phyloP scores from a whole-genome alignment of 768 basidiomycete genomes.

The Boletus sensibilis region DNA sequence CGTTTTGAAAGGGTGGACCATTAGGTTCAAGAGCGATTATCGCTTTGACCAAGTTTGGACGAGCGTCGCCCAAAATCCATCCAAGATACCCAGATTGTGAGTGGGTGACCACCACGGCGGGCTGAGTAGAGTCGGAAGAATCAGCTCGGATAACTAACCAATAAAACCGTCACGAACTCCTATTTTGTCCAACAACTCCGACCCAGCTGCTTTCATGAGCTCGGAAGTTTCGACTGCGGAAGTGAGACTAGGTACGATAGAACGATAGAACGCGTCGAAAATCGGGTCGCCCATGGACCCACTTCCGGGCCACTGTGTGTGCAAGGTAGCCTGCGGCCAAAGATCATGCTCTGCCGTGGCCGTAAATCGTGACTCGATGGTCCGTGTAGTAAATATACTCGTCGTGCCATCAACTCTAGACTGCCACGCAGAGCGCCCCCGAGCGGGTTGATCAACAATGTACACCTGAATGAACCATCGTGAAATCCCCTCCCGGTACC shows the following conservation, averaged over 20 bases:
- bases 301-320: constrained; percentile 54
- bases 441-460: constrained; percentile 46
- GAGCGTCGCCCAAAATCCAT: constrained; percentile 48
- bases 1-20: constrained; percentile 48
- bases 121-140: constrained; percentile 28
- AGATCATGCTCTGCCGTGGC: constrained; percentile 39
- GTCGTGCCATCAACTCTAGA: constrained; percentile 38
- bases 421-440: constrained; percentile 48
- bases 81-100: constrained; percentile 50
- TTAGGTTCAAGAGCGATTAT: constrained; percentile 51
- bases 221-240: constrained; percentile 37
- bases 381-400: constrained; percentile 28
- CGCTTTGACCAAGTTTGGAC: constrained; percentile 44
- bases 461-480: constrained; percentile 33
- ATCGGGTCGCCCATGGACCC: constrained; percentile 45
- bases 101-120: constrained; percentile 48
- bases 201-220: constrained; percentile 43
- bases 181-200: constrained; percentile 44
- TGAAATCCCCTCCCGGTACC: not conserved
- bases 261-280: constrained; percentile 47
- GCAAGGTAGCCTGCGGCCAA: constrained; percentile 47
- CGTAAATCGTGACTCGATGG: constrained; percentile 44
- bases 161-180: constrained; percentile 37
- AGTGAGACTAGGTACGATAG: constrained; percentile 40
- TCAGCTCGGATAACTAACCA: not conserved